phyloP scores from a whole-genome alignment of 2,329 filamentous ascomycete species.

The Chaetomiaceae sp. region DNA sequence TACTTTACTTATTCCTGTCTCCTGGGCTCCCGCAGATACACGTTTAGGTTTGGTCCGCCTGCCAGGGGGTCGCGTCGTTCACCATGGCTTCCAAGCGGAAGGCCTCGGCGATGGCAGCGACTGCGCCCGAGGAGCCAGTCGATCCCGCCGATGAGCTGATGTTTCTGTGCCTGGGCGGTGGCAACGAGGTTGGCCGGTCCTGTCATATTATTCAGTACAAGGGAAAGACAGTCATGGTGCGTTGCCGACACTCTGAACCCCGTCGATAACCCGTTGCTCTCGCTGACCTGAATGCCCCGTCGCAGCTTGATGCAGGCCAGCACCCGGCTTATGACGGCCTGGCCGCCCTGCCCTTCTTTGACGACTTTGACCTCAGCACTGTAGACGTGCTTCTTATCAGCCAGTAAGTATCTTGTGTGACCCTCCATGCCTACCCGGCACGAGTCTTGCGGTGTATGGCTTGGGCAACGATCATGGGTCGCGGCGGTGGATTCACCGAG shows the following conservation, averaged over 20 bases:
- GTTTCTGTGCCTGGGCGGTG: conserved; percentile 89
- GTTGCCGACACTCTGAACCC: conserved; percentile 28
- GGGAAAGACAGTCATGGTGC: conserved; percentile 97
- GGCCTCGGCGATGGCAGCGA: conserved; percentile 66
- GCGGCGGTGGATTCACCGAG: conserved; percentile 15
- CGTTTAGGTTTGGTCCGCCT: too few species aligned
- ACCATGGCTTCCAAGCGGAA: conserved; percentile 92
- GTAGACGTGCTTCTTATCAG: conserved; percentile 96
- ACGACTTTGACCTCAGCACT: conserved; percentile 95
- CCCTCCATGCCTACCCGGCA: conserved; percentile 5
- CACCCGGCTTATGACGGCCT: conserved; percentile 95
- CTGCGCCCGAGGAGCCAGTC: conserved; percentile 72
- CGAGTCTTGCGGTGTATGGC: conserved; percentile 20
- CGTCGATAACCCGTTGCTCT: not conserved
- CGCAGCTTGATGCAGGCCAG: conserved; percentile 89
- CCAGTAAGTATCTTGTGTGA: conserved; percentile 70
- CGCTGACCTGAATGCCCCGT: conserved; percentile 8
- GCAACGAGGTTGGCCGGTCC: conserved; percentile 94
- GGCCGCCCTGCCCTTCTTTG: conserved; percentile 91
- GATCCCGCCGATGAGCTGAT: conserved; percentile 92
- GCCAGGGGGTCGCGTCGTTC: too few species aligned
- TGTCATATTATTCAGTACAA: conserved; percentile 99
- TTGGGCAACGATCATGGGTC: conserved; percentile 20
- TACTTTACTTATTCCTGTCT: too few species aligned
- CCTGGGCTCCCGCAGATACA: too few species aligned